A percentile compares a stretch with the other conserved stretches of the same genome.
Evolutionary conservation across 306 rosid genomes (phyloP).

Genomic region (Boehmeria nivea): DNA sequence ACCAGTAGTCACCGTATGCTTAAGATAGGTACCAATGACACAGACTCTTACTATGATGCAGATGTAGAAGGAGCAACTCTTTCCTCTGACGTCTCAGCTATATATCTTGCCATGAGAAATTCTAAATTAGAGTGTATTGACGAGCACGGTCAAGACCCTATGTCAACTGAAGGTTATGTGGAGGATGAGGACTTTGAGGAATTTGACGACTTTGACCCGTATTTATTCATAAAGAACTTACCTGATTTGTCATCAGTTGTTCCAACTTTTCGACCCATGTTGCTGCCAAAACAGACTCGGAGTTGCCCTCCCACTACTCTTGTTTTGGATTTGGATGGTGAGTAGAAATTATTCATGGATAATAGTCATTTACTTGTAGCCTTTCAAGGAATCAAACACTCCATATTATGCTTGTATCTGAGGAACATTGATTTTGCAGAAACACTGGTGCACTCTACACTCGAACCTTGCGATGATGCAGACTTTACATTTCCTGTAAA

Average conservation of each 20-base stretch:
- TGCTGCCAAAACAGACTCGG: slow-evolving; percentile 96
- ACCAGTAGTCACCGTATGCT: slow-evolving; percentile 23
- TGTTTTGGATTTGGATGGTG: slow-evolving; percentile 97
- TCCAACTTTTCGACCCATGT: slow-evolving; percentile 80
- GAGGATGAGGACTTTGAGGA: slow-evolving; percentile 82
- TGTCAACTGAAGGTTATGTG: slow-evolving; percentile 57
- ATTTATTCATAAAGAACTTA: slow-evolving; percentile 85
- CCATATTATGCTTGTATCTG: slow-evolving; percentile 3
- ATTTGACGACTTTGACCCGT: slow-evolving; percentile 87
- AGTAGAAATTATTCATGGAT: too few relatives aligned
- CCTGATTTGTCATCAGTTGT: slow-evolving; percentile 84
- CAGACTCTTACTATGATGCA: slow-evolving; percentile 34
- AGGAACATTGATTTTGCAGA: slow-evolving; percentile 50
- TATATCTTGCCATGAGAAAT: slow-evolving; percentile 75
- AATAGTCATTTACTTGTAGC: too few relatives aligned
- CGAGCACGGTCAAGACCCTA: slow-evolving; percentile 84
- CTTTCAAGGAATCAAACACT: too few relatives aligned
- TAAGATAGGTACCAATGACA: slow-evolving; percentile 30
- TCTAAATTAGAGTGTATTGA: slow-evolving; percentile 91
- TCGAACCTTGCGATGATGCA: slow-evolving; percentile 86
- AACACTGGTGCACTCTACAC: slow-evolving; percentile 92
- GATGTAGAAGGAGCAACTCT: slow-evolving; percentile 57
- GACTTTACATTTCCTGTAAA: slow-evolving; percentile 92
- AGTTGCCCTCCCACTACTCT: slow-evolving; percentile 94
- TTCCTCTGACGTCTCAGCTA: slow-evolving; percentile 73